Percentiles rank a stretch among this genome's conserved stretches.
phyloP scores from a whole-genome alignment of 192 early-diverging fungal genomes.

The Coemansia aciculifera region DNA sequence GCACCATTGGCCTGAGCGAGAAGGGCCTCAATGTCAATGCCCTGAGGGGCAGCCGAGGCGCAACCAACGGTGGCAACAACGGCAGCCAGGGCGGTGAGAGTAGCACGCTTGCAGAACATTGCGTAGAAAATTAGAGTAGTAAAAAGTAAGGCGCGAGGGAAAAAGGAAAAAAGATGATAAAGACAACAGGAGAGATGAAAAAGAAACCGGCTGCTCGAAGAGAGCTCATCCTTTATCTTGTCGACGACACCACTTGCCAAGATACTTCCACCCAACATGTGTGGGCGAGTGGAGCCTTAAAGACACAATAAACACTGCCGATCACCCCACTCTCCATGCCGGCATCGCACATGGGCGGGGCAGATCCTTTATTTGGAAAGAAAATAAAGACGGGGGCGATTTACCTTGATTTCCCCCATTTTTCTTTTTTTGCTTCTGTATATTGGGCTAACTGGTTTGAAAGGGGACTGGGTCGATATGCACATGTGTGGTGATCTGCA shows the following conservation, averaged over 20 bases:
- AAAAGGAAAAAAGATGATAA: too few relatives aligned
- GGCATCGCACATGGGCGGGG: neutral
- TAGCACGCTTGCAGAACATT: conserved; percentile 6
- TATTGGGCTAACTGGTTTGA: neutral
- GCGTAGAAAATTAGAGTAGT: neutral
- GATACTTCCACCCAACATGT: too few relatives aligned
- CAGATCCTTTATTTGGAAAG: neutral
- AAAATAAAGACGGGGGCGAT: neutral
- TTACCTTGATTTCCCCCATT: neutral
- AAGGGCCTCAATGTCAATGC: conserved; percentile 6
- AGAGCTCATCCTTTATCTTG: neutral
- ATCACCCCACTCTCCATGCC: neutral
- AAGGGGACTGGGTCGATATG: neutral
- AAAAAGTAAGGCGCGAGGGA: neutral
- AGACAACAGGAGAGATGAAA: neutral
- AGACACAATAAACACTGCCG: neutral
- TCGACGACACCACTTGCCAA: neutral
- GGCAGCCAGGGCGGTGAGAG: neutral
- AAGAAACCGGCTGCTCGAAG: neutral
- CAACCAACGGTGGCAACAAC: conserved; percentile 10
- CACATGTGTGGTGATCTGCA: neutral
- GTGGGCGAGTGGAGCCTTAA: neutral
- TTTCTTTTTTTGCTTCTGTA: neutral
- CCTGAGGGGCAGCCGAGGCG: conserved; percentile 13
- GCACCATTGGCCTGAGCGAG: neutral